Conservation (phyloP, 495 filamentous ascomycete species). For the Letharia columbiana region DNA sequence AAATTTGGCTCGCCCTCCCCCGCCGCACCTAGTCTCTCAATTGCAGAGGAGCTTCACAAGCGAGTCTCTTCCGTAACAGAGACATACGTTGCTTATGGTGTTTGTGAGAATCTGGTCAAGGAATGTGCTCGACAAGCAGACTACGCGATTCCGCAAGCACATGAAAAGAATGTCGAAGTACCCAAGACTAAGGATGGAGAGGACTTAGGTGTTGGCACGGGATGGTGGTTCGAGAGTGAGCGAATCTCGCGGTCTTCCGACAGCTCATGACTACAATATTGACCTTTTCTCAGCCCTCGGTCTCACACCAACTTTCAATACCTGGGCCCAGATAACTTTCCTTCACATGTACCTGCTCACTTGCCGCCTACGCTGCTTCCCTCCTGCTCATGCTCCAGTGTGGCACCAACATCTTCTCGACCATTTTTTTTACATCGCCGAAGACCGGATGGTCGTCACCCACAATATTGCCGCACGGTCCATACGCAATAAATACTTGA, state of each 20-base stretch:
- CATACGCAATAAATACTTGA: constrained; percentile 75
- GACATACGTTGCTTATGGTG: constrained; percentile 66
- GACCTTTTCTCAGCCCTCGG: constrained; percentile 40
- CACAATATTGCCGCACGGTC: constrained; percentile 58
- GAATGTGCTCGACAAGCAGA: constrained; percentile 66
- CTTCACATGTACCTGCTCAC: constrained; percentile 90
- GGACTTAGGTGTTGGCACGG: constrained; percentile 64
- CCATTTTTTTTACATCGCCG: constrained; percentile 87
- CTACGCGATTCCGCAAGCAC: constrained; percentile 57
- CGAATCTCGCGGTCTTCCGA: not conserved
- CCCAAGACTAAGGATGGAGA: constrained; percentile 62
- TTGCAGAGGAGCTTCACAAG: constrained; percentile 24
- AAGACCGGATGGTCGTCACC: constrained; percentile 69
- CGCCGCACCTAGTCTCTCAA: constrained; percentile 6
- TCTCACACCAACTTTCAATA: constrained; percentile 75
- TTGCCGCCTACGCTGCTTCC: constrained; percentile 73
- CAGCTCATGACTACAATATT: not conserved
- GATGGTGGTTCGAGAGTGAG: constrained; percentile 80
- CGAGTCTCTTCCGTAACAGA: constrained; percentile 39
- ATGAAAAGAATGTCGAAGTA: constrained; percentile 46
- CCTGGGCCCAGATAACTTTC: constrained; percentile 93
- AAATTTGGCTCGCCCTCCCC: not conserved
- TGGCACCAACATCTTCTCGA: constrained; percentile 77
- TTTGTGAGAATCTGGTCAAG: constrained; percentile 70
- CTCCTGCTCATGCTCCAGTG: constrained; percentile 46